These are phyloP conservation scores for Umbelopsis vinacea DNA, from an alignment of 192 early-diverging fungal species.

Conservation along the genomic window DNA sequence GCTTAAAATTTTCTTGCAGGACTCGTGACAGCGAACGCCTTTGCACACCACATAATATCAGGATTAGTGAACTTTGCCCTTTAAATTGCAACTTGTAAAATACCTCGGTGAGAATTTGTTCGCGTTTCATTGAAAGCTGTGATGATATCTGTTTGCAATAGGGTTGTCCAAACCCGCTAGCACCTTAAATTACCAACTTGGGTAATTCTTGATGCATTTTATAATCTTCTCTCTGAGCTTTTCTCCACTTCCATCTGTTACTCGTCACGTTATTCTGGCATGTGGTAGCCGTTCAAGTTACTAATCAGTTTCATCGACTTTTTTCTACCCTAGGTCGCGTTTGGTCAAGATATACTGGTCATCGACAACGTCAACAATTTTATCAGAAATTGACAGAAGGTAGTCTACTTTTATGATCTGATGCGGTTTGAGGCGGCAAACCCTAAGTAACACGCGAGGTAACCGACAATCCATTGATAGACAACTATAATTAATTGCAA, in stretches of 20 bases:
- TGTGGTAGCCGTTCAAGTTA: too few species aligned
- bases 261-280: neutral
- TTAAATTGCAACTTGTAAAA: neutral
- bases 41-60: neutral
- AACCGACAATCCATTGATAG: neutral
- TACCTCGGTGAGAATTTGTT: neutral
- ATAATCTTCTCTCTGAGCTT: slow-evolving; percentile 22
- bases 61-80: neutral
- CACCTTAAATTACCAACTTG: slow-evolving; percentile 17
- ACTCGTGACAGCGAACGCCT: slow-evolving; percentile 19
- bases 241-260: neutral
- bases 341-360: too few species aligned
- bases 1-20: neutral
- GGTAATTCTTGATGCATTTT: slow-evolving; percentile 25
- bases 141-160: neutral
- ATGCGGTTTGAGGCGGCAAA: too few species aligned
- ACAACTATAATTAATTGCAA: neutral
- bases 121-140: neutral
- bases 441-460: neutral
- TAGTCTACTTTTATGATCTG: too few species aligned
- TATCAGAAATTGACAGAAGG: too few species aligned
- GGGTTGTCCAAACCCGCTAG: neutral
- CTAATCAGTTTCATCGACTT: too few species aligned
- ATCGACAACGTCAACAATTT: too few species aligned
- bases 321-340: too few species aligned